phyloP scores from a whole-genome alignment of 225 moss, liverwort and hornwort genomes.

The Rhytidiadelphus loreus region DNA sequence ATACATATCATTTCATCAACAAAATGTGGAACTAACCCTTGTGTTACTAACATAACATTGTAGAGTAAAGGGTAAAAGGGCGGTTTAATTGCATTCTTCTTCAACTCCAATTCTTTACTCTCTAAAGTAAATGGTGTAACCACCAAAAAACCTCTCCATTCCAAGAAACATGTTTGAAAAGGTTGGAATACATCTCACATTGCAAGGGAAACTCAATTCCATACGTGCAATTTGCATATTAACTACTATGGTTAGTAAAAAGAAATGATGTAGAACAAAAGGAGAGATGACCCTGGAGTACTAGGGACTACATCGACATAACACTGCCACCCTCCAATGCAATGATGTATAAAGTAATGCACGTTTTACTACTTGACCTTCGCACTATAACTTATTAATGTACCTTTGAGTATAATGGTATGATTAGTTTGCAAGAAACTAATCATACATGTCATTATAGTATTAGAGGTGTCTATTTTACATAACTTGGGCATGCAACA shows the following conservation, averaged over 20 bases:
- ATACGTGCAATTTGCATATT: not conserved
- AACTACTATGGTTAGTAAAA: not conserved
- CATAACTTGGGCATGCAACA: not conserved
- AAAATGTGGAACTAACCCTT: not conserved
- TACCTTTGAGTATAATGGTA: not conserved
- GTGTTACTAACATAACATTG: too few relatives aligned
- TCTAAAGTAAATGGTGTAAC: not conserved
- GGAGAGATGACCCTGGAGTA: not conserved
- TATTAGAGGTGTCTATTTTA: not conserved
- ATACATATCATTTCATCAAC: not conserved
- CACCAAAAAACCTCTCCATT: not conserved
- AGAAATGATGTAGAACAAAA: not conserved
- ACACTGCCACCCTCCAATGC: accelerated
- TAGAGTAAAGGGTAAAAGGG: not conserved
- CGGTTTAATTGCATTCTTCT: not conserved
- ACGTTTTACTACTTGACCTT: not conserved
- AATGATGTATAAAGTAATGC: not conserved
- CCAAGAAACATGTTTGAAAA: not conserved
- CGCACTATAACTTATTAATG: not conserved
- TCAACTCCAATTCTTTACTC: not conserved
- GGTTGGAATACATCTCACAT: not conserved
- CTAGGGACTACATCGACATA: too few relatives aligned
- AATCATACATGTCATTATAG: too few relatives aligned
- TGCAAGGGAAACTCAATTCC: not conserved
- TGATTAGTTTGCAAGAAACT: not conserved